Percentiles rank a stretch among this genome's conserved stretches.
phyloP scores from a whole-genome alignment of 805 yeast species.

The Starmerella roubikii region DNA sequence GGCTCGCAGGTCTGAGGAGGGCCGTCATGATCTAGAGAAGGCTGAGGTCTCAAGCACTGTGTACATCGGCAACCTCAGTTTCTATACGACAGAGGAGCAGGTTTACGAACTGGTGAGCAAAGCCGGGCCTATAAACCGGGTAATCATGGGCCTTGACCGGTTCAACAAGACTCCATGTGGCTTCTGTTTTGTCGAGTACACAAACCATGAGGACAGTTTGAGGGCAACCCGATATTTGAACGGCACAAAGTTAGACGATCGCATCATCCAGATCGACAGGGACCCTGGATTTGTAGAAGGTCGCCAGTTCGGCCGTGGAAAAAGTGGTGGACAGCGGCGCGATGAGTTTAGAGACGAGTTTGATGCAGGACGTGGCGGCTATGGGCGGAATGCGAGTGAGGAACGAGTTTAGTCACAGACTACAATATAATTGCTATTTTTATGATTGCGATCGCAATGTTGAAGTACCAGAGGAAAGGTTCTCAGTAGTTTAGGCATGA shows the following conservation, averaged over 20 bases:
- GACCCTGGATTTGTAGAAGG: constrained; percentile 97
- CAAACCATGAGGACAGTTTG: constrained; percentile 53
- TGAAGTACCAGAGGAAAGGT: too few species aligned
- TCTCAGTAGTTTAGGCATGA: too few species aligned
- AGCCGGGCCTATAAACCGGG: constrained; percentile 56
- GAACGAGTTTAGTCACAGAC: too few species aligned
- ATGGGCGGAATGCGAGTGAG: too few species aligned
- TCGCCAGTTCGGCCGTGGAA: constrained; percentile 88
- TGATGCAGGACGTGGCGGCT: constrained; percentile 35
- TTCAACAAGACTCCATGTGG: constrained; percentile 91
- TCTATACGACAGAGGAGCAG: constrained; percentile 90
- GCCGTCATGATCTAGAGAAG: constrained; percentile 44
- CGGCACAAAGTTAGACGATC: constrained; percentile 73
- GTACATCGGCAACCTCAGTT: constrained; percentile 82
- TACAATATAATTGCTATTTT: too few species aligned
- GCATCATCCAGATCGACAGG: constrained; percentile 68
- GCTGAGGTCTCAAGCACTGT: constrained; percentile 60
- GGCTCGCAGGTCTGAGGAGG: constrained; percentile 25
- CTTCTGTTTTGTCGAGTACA: constrained; percentile 81
- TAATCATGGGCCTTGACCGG: constrained; percentile 90
- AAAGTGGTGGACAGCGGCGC: constrained; percentile 79
- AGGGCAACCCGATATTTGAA: constrained; percentile 72
- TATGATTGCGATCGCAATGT: too few species aligned
- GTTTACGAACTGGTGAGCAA: constrained; percentile 73
- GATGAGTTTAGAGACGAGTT: constrained; percentile 43